phyloP scores from a whole-genome alignment of 2,329 filamentous ascomycete genomes.

The Calonectria pauciramosa region DNA sequence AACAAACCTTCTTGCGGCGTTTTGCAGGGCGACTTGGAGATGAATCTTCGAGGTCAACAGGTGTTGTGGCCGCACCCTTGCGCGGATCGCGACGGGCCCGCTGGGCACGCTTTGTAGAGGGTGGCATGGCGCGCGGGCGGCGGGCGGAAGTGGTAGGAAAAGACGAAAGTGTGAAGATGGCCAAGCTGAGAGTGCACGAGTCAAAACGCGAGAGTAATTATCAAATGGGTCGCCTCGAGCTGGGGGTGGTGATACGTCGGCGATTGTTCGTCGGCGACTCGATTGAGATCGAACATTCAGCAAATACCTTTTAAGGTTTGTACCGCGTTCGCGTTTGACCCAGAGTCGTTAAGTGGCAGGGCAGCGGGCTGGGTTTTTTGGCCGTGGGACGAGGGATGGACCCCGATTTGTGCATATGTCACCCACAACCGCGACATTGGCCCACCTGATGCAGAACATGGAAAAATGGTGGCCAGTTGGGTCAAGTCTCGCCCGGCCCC shows the following conservation, averaged over 20 bases:
- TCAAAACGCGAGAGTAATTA: not conserved
- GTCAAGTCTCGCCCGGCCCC: not conserved
- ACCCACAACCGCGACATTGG: constrained; percentile 17
- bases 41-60: constrained; percentile 62
- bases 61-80: constrained; percentile 51
- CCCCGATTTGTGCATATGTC: constrained; percentile 42
- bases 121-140: constrained; percentile 49
- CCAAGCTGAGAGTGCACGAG: not conserved
- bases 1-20: constrained; percentile 71
- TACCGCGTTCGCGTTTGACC: constrained; percentile 51
- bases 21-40: constrained; percentile 74
- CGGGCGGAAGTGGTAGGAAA: constrained; percentile 3
- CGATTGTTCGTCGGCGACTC: constrained; percentile 29
- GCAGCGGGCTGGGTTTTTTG: constrained; percentile 30
- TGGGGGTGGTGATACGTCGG: constrained; percentile 35
- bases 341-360: constrained; percentile 47
- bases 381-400: constrained; percentile 28
- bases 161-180: not conserved
- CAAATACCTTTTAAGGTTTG: constrained; percentile 46
- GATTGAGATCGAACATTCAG: constrained; percentile 22
- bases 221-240: not conserved
- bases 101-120: constrained; percentile 54
- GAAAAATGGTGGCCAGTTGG: constrained; percentile 6
- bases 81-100: constrained; percentile 56
- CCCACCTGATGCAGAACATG: constrained; percentile 15